phyloP scores from a whole-genome alignment of 257 asterid species.

The Linaria vulgaris region DNA sequence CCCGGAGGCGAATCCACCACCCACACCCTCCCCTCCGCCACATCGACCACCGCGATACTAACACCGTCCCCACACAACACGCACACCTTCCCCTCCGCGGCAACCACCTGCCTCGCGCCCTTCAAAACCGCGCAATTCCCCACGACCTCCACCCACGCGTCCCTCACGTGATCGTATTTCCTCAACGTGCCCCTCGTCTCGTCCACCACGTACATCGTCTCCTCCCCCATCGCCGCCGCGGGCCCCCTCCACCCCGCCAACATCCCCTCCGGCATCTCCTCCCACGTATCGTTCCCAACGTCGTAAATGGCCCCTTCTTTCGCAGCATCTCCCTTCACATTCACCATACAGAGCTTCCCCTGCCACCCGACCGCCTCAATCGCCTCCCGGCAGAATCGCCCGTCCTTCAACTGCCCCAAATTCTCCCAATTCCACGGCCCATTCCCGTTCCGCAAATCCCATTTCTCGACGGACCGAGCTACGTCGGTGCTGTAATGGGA shows the following conservation, averaged over 20 bases:
- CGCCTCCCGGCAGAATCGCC: conserved; percentile 78
- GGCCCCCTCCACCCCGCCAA: conserved; percentile 80
- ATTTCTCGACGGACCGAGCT: conserved; percentile 70
- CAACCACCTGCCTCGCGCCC: conserved; percentile 61
- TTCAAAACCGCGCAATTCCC: conserved; percentile 34
- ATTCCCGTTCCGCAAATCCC: conserved; percentile 37
- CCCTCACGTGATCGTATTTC: conserved; percentile 45
- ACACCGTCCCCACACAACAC: conserved; percentile 42
- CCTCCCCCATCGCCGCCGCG: conserved; percentile 75
- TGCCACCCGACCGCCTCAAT: conserved; percentile 83
- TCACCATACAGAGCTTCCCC: conserved; percentile 84
- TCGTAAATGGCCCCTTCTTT: conserved; percentile 68
- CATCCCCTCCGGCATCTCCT: conserved; percentile 88
- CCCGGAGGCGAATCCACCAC: conserved; percentile 60
- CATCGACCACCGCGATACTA: conserved; percentile 62
- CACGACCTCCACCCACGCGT: conserved; percentile 52
- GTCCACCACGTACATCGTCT: conserved; percentile 59
- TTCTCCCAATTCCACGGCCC: conserved; percentile 52
- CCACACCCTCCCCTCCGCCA: conserved; percentile 40
- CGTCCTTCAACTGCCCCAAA: conserved; percentile 51
- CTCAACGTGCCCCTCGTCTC: conserved; percentile 58
- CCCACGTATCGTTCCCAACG: conserved; percentile 47
- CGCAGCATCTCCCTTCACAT: conserved; percentile 64
- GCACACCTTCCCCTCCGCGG: conserved; percentile 66
- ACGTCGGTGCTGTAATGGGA: conserved; percentile 51